A percentile compares a stretch with the other conserved stretches of the same genome.
Conservation (phyloP, 2,329 filamentous ascomycete species). For the Fusarium sp. region DNA sequence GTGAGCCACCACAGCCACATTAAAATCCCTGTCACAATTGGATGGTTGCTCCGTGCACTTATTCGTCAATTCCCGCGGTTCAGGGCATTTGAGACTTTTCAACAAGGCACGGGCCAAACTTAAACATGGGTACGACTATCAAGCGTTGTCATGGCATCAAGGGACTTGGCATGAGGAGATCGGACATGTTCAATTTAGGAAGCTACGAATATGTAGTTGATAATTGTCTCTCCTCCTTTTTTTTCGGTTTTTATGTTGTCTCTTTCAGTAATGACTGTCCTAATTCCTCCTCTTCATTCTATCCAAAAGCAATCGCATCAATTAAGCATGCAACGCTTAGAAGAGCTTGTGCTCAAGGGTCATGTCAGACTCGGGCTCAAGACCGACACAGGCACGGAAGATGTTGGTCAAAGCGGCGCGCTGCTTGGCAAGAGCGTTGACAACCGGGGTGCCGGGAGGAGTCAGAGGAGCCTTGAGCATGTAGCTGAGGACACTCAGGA, state of each 20-base stretch:
- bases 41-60: not conserved
- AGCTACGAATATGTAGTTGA: constrained; percentile 33
- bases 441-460: constrained; percentile 91
- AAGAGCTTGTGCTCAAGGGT: constrained; percentile 99
- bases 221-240: constrained; percentile 34
- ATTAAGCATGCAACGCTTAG: constrained; percentile 53
- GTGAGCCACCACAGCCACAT: constrained; percentile 3
- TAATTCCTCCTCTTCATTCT: constrained; percentile 5
- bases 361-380: constrained; percentile 99
- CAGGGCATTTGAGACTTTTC: not conserved
- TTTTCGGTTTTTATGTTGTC: constrained; percentile 12
- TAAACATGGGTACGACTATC: not conserved
- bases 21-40: constrained; percentile 5
- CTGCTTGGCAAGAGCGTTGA: constrained; percentile 97
- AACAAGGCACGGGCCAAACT: not conserved
- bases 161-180: constrained; percentile 27
- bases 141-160: not conserved
- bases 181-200: constrained; percentile 41
- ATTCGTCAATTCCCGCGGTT: not conserved
- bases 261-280: constrained; percentile 34
- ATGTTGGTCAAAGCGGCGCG: constrained; percentile 95
- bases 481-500: constrained; percentile 97
- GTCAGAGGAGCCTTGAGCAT: constrained; percentile 98
- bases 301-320: not conserved
- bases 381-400: constrained; percentile 95